A percentile compares a stretch with the other conserved stretches of the same genome.
These are phyloP conservation scores for Picocystis sp. DNA, from an alignment of 163 green algal genomes.

Conservation along the genomic window DNA sequence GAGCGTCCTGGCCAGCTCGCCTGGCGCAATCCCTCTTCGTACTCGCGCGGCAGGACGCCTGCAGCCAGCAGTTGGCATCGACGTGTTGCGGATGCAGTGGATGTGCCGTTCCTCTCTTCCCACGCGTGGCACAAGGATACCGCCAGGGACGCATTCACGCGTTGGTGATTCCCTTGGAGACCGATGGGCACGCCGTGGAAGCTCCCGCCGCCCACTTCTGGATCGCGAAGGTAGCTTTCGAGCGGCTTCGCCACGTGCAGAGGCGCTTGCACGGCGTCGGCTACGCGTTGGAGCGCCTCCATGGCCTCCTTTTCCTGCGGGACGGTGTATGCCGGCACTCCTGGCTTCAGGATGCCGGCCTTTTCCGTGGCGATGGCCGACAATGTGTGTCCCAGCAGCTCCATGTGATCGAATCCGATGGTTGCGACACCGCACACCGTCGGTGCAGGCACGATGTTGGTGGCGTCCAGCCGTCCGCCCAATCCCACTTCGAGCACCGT, in stretches of 20 bases:
- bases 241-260: slow-evolving; percentile 6
- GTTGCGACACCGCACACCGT: slow-evolving; percentile 58
- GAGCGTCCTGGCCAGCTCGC: slow-evolving; percentile 64
- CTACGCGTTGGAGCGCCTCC: slow-evolving; percentile 26
- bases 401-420: slow-evolving; percentile 92
- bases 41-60: slow-evolving; percentile 43
- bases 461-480: slow-evolving; percentile 85
- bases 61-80: slow-evolving; percentile 14
- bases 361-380: slow-evolving; percentile 84
- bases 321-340: slow-evolving; percentile 52
- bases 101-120: not conserved
- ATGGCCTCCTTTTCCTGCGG: slow-evolving; percentile 65
- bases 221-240: slow-evolving; percentile 3
- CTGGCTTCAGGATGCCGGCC: slow-evolving; percentile 83
- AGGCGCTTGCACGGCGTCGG: slow-evolving; percentile 11
- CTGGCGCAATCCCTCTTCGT: slow-evolving; percentile 36
- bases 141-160: slow-evolving; percentile 68
- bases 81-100: no score
- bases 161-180: slow-evolving; percentile 53
- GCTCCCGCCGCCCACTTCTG: slow-evolving; percentile 23
- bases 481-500: slow-evolving; percentile 78
- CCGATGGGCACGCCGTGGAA: slow-evolving; percentile 11
- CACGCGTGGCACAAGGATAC: slow-evolving; percentile 49
- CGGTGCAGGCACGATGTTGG: slow-evolving; percentile 56
- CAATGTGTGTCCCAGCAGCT: slow-evolving; percentile 78